These are phyloP conservation scores for Panicum virgatum DNA, from an alignment of 202 grass and related monocot genomes.

Conservation along the genomic window DNA sequence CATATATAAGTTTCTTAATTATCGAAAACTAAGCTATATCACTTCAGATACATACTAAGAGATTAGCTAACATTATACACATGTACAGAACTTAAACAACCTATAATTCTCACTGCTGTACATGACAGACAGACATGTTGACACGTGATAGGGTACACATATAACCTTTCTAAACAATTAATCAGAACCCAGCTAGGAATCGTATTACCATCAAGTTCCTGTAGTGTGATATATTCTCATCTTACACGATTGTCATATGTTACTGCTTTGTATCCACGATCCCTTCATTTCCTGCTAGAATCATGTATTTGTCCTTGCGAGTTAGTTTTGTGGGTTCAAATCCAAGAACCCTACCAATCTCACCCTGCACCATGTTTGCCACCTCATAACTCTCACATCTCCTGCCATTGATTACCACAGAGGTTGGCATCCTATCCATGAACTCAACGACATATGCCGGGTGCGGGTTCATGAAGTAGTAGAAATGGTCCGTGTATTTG, in stretches of 20 bases:
- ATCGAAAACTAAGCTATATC: neutral
- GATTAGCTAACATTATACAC: neutral
- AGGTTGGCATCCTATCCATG: constrained; percentile 57
- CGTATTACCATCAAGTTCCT: neutral
- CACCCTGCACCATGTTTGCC: constrained; percentile 62
- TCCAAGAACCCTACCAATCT: constrained; percentile 61
- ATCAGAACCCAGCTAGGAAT: neutral
- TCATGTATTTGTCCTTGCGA: constrained; percentile 81
- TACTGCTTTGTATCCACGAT: constrained; percentile 48
- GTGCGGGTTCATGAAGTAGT: constrained; percentile 80
- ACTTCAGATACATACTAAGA: constrained; percentile 4
- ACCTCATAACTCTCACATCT: constrained; percentile 49
- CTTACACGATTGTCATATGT: neutral
- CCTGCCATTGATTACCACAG: constrained; percentile 24
- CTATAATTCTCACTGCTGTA: constrained; percentile 16
- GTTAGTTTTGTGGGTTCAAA: constrained; percentile 67
- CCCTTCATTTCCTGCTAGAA: constrained; percentile 70
- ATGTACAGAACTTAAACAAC: constrained; percentile 10
- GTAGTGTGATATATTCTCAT: neutral
- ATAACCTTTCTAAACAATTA: neutral
- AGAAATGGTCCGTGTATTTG: constrained; percentile 77
- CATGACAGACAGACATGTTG: constrained; percentile 7
- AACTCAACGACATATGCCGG: constrained; percentile 62
- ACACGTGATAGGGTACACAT: neutral
- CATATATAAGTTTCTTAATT: neutral